A percentile compares a stretch with the other conserved stretches of the same genome.
phyloP scores from a whole-genome alignment of 768 basidiomycete genomes.

The Steccherinum ochraceum region DNA sequence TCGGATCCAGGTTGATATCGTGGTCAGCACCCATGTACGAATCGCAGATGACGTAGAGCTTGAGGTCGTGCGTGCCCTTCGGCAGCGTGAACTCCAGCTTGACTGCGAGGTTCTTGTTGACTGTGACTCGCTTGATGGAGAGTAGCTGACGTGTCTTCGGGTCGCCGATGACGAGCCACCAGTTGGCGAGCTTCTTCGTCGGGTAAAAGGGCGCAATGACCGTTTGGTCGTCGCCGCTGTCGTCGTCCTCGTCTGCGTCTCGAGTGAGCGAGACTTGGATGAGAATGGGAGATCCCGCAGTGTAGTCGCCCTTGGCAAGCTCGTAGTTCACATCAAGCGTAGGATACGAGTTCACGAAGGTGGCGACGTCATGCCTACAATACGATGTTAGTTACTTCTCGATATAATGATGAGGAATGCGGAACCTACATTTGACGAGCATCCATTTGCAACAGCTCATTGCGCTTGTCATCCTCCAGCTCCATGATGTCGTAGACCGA shows the following conservation, averaged over 20 bases:
- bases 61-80: conserved; percentile 76
- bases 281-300: conserved; percentile 76
- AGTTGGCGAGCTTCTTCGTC: conserved; percentile 83
- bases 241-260: conserved; percentile 62
- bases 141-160: conserved; percentile 73
- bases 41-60: conserved; percentile 90
- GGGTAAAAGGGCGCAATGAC: conserved; percentile 97
- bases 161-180: conserved; percentile 98
- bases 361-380: conserved; percentile 85
- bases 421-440: conserved; percentile 73
- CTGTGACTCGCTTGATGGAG: conserved; percentile 84
- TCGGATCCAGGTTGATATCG: conserved; percentile 74
- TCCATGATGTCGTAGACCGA: conserved; percentile 98
- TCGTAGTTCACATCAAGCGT: conserved; percentile 89
- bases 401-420: not conserved
- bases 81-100: conserved; percentile 89
- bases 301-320: conserved; percentile 82
- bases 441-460: conserved; percentile 77
- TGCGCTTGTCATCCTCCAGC: conserved; percentile 90
- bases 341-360: conserved; percentile 94
- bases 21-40: conserved; percentile 91
- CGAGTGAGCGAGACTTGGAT: conserved; percentile 75
- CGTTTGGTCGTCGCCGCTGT: conserved; percentile 57
- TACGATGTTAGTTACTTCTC: conserved; percentile 10
- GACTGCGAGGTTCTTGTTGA: conserved; percentile 62